phyloP scores from a whole-genome alignment of 2,329 filamentous ascomycete species.

The Cercospora nicotianae region DNA sequence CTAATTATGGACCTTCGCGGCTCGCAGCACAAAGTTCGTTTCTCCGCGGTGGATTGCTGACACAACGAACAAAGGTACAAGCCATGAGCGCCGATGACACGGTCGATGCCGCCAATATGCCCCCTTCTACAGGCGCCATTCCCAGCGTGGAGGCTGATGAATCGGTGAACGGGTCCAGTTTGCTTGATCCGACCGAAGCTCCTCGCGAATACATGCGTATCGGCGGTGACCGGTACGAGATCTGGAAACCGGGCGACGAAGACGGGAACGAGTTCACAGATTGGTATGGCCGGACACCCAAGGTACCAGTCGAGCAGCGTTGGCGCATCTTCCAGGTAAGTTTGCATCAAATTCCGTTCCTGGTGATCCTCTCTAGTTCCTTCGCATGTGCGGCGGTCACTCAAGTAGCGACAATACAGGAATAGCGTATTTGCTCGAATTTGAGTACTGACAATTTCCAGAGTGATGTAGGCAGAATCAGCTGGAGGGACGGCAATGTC shows the following conservation, averaged over 20 bases:
- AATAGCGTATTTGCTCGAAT: not conserved
- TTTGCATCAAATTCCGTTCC: not conserved
- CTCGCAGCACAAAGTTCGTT: not conserved
- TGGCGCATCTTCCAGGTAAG: constrained; percentile 44
- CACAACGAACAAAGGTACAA: not conserved
- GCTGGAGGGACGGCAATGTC: constrained; percentile 29
- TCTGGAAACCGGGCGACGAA: constrained; percentile 44
- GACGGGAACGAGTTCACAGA: constrained; percentile 39
- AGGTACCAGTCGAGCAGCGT: constrained; percentile 31
- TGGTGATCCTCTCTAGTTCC: not conserved
- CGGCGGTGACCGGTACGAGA: constrained; percentile 33
- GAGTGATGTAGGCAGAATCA: constrained; percentile 35
- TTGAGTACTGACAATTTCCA: constrained; percentile 7
- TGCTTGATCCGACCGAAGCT: constrained; percentile 25
- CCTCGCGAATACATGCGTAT: constrained; percentile 30
- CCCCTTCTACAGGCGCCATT: constrained; percentile 18
- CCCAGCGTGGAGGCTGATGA: constrained; percentile 21
- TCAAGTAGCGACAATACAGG: not conserved
- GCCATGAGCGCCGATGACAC: not conserved
- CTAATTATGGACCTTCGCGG: not conserved
- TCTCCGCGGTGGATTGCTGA: not conserved
- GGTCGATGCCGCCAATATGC: not conserved
- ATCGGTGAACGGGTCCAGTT: not conserved
- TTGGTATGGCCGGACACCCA: constrained; percentile 30
- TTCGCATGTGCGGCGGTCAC: not conserved